A percentile compares a stretch with the other conserved stretches of the same genome.
Evolutionary conservation across 139 green algal genomes (phyloP).

Genomic region (Auxenochlorella protothecoides): DNA sequence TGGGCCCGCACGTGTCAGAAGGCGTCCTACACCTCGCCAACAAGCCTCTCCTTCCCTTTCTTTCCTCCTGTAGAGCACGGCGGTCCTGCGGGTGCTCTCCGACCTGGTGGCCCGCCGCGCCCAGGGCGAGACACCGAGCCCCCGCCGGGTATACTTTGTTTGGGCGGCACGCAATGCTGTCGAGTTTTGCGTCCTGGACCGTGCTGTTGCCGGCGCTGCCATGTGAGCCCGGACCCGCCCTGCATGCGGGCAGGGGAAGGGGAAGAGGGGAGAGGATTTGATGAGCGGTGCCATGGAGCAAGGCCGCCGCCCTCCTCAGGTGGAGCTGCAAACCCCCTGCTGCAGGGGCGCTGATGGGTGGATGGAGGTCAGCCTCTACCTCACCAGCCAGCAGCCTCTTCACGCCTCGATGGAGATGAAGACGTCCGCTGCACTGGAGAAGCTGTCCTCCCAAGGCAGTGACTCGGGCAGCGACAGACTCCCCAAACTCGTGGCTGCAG

Average conservation of each 20-base stretch:
- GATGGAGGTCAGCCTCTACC: conserved; percentile 8
- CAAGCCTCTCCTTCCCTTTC: no score
- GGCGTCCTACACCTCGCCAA: background rate
- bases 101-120: background rate
- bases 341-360: background rate
- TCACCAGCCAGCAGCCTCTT: background rate
- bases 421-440: background rate
- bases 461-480: background rate
- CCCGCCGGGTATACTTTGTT: conserved; percentile 4
- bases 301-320: no score
- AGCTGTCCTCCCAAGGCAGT: no score
- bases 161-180: conserved; percentile 9
- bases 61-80: background rate
- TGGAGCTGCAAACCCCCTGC: background rate
- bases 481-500: no score
- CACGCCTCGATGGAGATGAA: background rate
- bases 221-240: background rate
- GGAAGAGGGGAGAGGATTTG: no score
- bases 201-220: background rate
- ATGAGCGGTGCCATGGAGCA: background rate
- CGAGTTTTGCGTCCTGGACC: conserved; percentile 19
- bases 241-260: background rate
- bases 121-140: background rate
- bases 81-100: conserved; percentile 13
- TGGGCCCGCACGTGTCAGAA: no score